Evolutionary conservation across 352 stramenopile genomes (phyloP), one percentile per base, ranked within the genome.

Genomic region (Blastocystis sp.): DNA sequence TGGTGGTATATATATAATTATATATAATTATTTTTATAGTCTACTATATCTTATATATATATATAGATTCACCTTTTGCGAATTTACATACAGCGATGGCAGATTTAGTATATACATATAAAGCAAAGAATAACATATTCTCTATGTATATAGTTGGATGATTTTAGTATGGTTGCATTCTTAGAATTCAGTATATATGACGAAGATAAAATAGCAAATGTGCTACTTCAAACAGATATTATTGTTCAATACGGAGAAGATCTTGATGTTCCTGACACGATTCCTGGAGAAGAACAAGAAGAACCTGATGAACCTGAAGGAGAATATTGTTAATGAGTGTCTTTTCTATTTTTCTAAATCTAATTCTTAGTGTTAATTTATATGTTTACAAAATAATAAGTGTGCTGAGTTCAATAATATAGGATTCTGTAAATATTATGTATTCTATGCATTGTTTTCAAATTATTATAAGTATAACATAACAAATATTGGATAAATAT

Each of bases 61-160:
- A n/a, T 18, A 1, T 45, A 59, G 36, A 49, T 1, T 28, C 35
- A 25, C 49, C 36, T 25, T 47, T 52, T 27, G 49, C 34, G 13
- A 11, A 40, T 28, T 44, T 59, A 19, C 46, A 43, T 31, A 21
- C 46, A n/a, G 49, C 49, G 18, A 59, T 59, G 18, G 49, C 36
- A 18, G 11, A n/a, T 32, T 30, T 59, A 40, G 49, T 59, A 18
- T 18, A 0, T 10, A 2, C n/a, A n/a, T 4, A 4, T 11, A 25
- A 6, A 7, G n/a, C 0, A 33, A 34, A 16, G 46, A 2, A 52
- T 3, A 23, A 27, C 7, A n/a, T n/a, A n/a, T n/a, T n/a, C n/a
- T n/a, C n/a, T n/a, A n/a, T n/a, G n/a, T n/a, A n/a, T n/a, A n/a
- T 59, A 59, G 49, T 49, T 59, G 49, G 49, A 59, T 31, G 49